Percentiles rank a stretch among this genome's conserved stretches.
These are phyloP conservation scores for Calonectria ilicicola DNA, from an alignment of 2,329 filamentous ascomycete species.

Conservation along the genomic window DNA sequence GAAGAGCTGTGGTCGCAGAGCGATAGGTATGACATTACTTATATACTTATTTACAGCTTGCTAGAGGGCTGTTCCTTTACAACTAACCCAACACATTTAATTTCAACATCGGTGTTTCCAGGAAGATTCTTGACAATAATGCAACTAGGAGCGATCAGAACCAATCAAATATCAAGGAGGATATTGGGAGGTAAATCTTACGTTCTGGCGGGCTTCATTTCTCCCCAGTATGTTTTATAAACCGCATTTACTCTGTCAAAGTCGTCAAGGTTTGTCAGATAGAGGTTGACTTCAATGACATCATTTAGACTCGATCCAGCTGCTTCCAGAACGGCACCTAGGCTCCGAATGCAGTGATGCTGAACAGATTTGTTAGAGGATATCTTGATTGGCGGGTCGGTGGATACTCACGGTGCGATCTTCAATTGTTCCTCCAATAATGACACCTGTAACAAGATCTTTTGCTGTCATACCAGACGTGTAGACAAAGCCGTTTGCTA, in stretches of 20 bases:
- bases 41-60: background rate
- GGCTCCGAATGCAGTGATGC: slow-evolving; percentile 74
- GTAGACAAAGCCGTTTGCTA: slow-evolving; percentile 73
- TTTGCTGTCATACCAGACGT: slow-evolving; percentile 77
- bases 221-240: slow-evolving; percentile 53
- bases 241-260: slow-evolving; percentile 79
- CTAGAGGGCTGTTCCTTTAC: background rate
- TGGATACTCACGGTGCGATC: slow-evolving; percentile 64
- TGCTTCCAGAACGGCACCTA: slow-evolving; percentile 74
- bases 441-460: slow-evolving; percentile 63
- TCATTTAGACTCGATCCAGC: slow-evolving; percentile 72
- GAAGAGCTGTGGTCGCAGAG: no score
- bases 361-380: slow-evolving; percentile 16
- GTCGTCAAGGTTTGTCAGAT: slow-evolving; percentile 77
- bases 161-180: background rate
- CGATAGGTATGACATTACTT: no score
- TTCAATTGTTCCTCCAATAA: slow-evolving; percentile 72
- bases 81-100: slow-evolving; percentile 3
- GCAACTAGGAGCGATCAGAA: background rate
- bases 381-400: background rate
- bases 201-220: slow-evolving; percentile 10
- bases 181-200: background rate
- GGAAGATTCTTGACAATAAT: background rate
- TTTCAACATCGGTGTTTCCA: slow-evolving; percentile 3
- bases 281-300: slow-evolving; percentile 77